Evolutionary conservation across 1,139 yeast genomes (phyloP), one percentile per base, ranked within the genome.

Genomic region (Insectozyma bohioensis): DNA sequence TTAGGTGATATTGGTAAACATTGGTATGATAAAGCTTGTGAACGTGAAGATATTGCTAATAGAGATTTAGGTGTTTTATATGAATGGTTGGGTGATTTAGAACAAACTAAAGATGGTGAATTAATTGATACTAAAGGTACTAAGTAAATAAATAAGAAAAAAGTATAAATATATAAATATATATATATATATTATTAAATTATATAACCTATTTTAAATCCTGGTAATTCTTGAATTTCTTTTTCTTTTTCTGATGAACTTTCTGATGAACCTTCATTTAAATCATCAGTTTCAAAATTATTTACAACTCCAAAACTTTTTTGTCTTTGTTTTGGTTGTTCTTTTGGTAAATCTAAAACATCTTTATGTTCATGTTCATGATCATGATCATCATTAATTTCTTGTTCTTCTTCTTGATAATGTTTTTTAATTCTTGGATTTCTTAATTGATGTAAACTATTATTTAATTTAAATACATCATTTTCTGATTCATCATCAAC

Each of bases 1-100:
- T 52, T 68, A 48, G 75, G 74, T 11, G 74, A 65, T 28, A 49
- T 61, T 26, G 56, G 70, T 24, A 62, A 56, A 47, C 52, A 60
- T 34, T 67, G 72, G 72, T 68, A 68, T 40, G 69, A 67, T 39
- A 59, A 56, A 43, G 75, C 74, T 8, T 66, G 72, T 42, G 72
- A 68, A 46, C 49, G 65, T 26, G 59, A 58, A n/a, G 66, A 64
- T 36, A 43, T 67, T 28, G 75, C 72, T 26, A 54, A 51, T 39
- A 57, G 67, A 30, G 75, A 68, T 48, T 64, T 68, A 52, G 71
- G 63, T n/a, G 74, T 68, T 2, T 61, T 68, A 40, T 68, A 54
- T 40, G 70, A 68, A 45, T 68, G 73, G 72, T 54, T 68, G 31
- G 74, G 68, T 2, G 59, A 60, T 12, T 44, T 56, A 18, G 48